phyloP scores from a whole-genome alignment of 2,329 filamentous ascomycete species.

The Phoma herbarum region DNA sequence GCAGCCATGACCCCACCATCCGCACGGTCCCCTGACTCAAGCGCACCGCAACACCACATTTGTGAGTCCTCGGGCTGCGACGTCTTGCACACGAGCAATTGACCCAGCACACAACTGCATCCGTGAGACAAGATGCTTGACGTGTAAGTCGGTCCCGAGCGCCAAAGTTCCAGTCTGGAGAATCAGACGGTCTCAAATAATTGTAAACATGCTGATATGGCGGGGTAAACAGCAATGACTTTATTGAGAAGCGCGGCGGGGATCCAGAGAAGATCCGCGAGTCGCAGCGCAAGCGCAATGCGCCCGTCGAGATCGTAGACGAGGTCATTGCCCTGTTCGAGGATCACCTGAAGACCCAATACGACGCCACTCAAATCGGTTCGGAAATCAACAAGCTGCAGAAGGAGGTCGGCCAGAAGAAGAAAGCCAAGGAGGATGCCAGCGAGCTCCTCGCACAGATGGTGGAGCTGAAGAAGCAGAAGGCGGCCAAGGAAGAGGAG shows the following conservation, averaged over 20 bases:
- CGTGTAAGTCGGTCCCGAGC: slow-evolving; percentile 34
- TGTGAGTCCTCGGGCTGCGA: slow-evolving; percentile 22
- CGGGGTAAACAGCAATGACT: slow-evolving; percentile 56
- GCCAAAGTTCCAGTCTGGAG: not conserved
- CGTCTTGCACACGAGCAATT: slow-evolving; percentile 29
- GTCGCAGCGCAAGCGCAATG: slow-evolving; percentile 84
- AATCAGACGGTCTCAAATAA: not conserved
- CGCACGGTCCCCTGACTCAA: slow-evolving; percentile 39
- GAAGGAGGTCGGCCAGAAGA: slow-evolving; percentile 89
- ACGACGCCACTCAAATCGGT: slow-evolving; percentile 80
- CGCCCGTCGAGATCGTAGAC: slow-evolving; percentile 84
- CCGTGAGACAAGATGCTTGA: slow-evolving; percentile 42
- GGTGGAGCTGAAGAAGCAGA: slow-evolving; percentile 77
- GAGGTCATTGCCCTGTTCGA: slow-evolving; percentile 88
- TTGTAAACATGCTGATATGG: slow-evolving; percentile 25
- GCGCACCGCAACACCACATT: slow-evolving; percentile 29
- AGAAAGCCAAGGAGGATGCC: slow-evolving; percentile 90
- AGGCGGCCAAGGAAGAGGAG: slow-evolving; percentile 78
- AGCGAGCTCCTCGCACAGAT: slow-evolving; percentile 82
- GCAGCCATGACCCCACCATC: slow-evolving; percentile 33
- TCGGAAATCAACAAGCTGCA: slow-evolving; percentile 87
- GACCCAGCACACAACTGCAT: slow-evolving; percentile 13
- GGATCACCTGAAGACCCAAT: slow-evolving; percentile 81
- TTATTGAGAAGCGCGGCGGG: slow-evolving; percentile 80
- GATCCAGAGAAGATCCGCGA: slow-evolving; percentile 92